Conservation (phyloP, 495 filamentous ascomycete species). For the Ascodesmis nigricans region DNA sequence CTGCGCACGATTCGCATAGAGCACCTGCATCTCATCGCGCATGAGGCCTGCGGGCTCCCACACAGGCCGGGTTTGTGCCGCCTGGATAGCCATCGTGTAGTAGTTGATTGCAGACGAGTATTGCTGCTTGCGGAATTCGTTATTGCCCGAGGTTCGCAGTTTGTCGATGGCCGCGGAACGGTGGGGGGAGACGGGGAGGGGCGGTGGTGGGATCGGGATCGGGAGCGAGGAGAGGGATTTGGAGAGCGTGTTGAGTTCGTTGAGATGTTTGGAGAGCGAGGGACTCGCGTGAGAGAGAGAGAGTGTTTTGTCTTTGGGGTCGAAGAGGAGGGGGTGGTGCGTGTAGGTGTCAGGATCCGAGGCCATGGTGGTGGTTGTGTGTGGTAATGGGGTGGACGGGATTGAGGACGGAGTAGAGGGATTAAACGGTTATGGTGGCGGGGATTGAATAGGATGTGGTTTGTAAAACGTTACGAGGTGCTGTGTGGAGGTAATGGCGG, state of each 20-base stretch:
- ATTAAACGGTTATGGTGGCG: conserved; percentile 7
- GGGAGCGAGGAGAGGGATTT: conserved; percentile 23
- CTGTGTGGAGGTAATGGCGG: no score
- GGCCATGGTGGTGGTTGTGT: conserved; percentile 32
- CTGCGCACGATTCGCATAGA: conserved; percentile 79
- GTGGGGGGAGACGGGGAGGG: conserved; percentile 65
- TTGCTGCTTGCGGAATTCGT: conserved; percentile 51
- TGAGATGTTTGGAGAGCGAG: conserved; percentile 42
- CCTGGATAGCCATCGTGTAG: conserved; percentile 65
- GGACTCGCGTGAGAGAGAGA: conserved; percentile 23
- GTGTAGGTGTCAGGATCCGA: conserved; percentile 50
- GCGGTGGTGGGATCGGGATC: conserved; percentile 49
- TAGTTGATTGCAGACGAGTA: conserved; percentile 54
- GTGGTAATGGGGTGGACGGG: conserved; percentile 1
- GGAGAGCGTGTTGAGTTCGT: conserved; percentile 48
- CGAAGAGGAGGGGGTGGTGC: conserved; percentile 57
- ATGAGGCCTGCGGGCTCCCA: conserved; percentile 75
- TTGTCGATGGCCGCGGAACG: conserved; percentile 67
- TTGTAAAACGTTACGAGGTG: no score
- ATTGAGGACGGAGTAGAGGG: background rate
- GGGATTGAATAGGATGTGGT: no score
- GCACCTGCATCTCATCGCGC: conserved; percentile 53
- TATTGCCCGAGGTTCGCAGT: conserved; percentile 71
- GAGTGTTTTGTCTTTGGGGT: conserved; percentile 51
- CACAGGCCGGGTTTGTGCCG: conserved; percentile 56